Percentiles rank a stretch among this genome's conserved stretches.
Conservation (phyloP, 345 rosid species). For the Brassica nigra region DNA sequence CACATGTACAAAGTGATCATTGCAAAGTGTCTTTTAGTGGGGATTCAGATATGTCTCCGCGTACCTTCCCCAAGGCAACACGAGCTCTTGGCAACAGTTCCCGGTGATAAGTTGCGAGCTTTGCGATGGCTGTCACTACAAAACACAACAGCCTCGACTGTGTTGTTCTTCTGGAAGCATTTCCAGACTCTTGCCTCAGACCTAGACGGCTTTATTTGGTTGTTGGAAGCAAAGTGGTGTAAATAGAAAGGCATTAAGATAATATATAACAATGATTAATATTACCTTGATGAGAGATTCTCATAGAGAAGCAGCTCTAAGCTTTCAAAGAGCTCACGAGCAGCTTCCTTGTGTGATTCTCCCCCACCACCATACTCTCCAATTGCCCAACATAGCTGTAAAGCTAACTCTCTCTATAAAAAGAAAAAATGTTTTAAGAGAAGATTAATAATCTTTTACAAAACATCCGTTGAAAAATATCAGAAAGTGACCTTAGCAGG, state of each 20-base stretch:
- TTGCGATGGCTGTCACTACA: slow-evolving; percentile 89
- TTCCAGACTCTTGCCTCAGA: slow-evolving; percentile 61
- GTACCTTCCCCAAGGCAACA: slow-evolving; percentile 93
- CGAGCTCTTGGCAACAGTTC: slow-evolving; percentile 91
- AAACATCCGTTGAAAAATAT: slow-evolving; percentile 2
- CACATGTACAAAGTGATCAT: not conserved
- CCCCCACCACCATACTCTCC: slow-evolving; percentile 99
- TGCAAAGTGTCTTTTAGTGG: not conserved
- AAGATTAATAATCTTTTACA: not conserved
- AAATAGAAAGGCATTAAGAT: not conserved
- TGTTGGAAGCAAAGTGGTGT: slow-evolving; percentile 16
- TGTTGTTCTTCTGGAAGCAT: slow-evolving; percentile 54
- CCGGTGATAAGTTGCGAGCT: slow-evolving; percentile 83
- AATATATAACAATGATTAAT: not conserved
- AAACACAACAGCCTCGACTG: slow-evolving; percentile 93
- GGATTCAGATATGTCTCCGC: not conserved
- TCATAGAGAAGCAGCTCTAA: slow-evolving; percentile 90
- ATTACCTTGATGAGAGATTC: slow-evolving; percentile 84
- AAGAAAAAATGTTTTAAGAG: slow-evolving; percentile 3
- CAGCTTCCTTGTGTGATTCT: slow-evolving; percentile 79
- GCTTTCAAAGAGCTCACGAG: slow-evolving; percentile 96
- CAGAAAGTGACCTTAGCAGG: slow-evolving; percentile 69
- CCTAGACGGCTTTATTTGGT: slow-evolving; percentile 66
- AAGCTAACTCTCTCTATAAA: slow-evolving; percentile 79
- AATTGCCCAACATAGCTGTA: slow-evolving; percentile 96